Evolutionary conservation across 176 grass and related monocot species (phyloP).

Genomic region (Poa pratensis): DNA sequence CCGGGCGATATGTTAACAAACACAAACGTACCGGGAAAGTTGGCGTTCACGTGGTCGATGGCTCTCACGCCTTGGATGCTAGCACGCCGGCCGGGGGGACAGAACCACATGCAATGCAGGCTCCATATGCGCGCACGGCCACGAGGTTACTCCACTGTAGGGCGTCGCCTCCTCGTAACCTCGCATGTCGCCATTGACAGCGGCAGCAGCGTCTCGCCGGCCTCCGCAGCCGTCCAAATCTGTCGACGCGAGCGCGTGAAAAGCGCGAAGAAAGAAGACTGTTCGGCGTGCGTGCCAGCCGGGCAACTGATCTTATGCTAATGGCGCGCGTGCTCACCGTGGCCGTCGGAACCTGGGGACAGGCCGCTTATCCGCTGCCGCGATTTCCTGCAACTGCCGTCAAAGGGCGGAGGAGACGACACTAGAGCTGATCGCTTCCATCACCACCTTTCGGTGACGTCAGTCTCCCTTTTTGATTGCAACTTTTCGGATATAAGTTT

Average conservation of each 20-base stretch:
- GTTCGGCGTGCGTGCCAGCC: not conserved
- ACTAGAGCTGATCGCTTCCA: not conserved
- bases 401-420: not conserved
- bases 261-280: not conserved
- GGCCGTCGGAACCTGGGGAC: constrained; percentile 2
- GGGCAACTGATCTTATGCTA: not conserved
- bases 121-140: constrained; percentile 1
- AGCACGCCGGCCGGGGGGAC: not conserved
- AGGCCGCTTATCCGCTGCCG: not conserved
- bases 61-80: not conserved
- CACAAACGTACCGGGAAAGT: not conserved
- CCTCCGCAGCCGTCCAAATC: not conserved
- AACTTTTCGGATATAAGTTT: not conserved
- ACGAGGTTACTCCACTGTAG: not conserved
- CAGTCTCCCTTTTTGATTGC: not conserved
- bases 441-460: not conserved
- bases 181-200: not conserved
- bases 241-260: not conserved
- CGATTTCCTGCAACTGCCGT: not conserved
- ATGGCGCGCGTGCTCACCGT: not conserved
- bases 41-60: not conserved
- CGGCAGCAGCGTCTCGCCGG: not conserved
- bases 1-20: not conserved
- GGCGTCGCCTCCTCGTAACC: not conserved
- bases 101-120: not conserved